Evolutionary conservation across 2,329 filamentous ascomycete genomes (phyloP), one percentile per base, ranked within the genome.

Genomic region (Arthrobotrys megalospora): DNA sequence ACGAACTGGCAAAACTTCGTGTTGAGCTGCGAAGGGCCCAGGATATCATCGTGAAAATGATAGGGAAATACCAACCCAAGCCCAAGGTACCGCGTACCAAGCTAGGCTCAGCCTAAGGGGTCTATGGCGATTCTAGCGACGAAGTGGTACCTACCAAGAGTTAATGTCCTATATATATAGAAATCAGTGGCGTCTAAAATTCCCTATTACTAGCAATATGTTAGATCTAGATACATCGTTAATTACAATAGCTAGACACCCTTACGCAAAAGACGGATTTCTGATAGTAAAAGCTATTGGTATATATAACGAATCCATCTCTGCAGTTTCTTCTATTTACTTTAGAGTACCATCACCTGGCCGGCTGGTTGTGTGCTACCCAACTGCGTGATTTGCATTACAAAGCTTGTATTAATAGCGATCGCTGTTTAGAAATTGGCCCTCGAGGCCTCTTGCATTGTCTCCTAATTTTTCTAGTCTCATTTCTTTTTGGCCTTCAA

Each of bases 81-180:
- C 24, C 14, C 14, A 60, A 60, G 53, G 53, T 60, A 60, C 41
- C n/a, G n/a, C n/a, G n/a, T n/a, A n/a, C n/a, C n/a, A n/a, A n/a
- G 36, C 41, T 38, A 41, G 4, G 16, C 53, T 10, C 7, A 43
- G n/a, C n/a, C n/a, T n/a, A 60, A 41, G 53, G 41, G 7, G 41
- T 60, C 16, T 24, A 55, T 38, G n/a, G 14, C 52, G 14, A 38
- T 55, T 55, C 53, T 60, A 60, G 53, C 34, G 34, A 60, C n/a
- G 34, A 32, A 60, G 16, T 24, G 16, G 34, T 16, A n/a, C 41
- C 53, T 60, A 60, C 36, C n/a, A 43, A 43, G 53, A 24, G n/a
- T 43, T 60, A 41, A 16, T 8, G 41, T 43, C n/a, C 41, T 45
- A 45, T 45, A n/a, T n/a, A n/a, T n/a, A n/a, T n/a, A n/a, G n/a